Conservation (phyloP, 176 grass and related monocot genomes). For the Calamus simplicifolius region DNA sequence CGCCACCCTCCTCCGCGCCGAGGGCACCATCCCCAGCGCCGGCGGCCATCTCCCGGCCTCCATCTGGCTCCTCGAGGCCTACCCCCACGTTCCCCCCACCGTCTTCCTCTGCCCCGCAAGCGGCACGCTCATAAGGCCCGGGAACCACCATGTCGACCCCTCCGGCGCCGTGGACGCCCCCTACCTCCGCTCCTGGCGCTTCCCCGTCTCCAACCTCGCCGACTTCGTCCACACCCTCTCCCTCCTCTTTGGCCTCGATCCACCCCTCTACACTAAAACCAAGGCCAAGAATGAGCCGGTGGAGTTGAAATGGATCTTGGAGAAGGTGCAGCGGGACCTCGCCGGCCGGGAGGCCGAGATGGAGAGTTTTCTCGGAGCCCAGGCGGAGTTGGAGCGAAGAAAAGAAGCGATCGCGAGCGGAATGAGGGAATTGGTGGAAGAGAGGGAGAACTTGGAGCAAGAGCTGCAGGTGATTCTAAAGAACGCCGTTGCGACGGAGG, state of each 20-base stretch:
- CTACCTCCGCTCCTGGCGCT: background rate
- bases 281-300: no score
- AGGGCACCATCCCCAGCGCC: background rate
- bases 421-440: background rate
- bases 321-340: no score
- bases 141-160: background rate
- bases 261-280: background rate
- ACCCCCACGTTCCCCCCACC: background rate
- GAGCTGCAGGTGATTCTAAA: constrained; percentile 4
- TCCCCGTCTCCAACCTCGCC: constrained; percentile 4
- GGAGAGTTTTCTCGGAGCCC: background rate
- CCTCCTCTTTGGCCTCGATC: background rate
- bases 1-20: constrained; percentile 1
- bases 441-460: constrained; percentile 1
- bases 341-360: no score
- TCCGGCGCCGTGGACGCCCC: background rate
- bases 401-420: background rate
- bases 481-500: background rate
- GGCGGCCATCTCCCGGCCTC: background rate
- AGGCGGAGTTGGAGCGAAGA: constrained; percentile 8
- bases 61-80: background rate
- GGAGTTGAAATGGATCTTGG: no score
- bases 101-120: background rate
- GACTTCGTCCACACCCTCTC: background rate
- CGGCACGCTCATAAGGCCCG: background rate